Evolutionary conservation across 345 rosid genomes (phyloP), one percentile per base, ranked within the genome.

Genomic region (Capsella bursapastoris): DNA sequence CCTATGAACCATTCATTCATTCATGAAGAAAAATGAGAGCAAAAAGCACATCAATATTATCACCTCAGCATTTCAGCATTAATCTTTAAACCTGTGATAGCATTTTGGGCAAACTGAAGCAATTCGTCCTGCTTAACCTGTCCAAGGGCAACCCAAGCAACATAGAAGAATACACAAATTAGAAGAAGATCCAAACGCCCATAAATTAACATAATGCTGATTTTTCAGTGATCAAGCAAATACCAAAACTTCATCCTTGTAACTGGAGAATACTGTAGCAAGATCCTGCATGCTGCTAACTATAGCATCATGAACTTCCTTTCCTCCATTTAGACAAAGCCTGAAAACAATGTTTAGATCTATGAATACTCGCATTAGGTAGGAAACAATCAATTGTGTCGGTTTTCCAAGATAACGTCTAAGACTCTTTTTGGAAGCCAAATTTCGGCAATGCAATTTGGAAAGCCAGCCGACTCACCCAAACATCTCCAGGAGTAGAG

Each of bases 171-270:
- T 25, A 8, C 52, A 45, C 7, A 69, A 29, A 18, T 64, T 58
- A 75, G 66, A 79, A 34, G 31, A 59, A 25, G 31, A 77, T 74
- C 62, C 70, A 56, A 72, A 63, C 62, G 11, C 60, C 72, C 43
- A 51, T 22, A 29, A 40, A 31, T 18, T 9, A 64, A 35, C 41
- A 41, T 29, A 50, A 47, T 45, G 45, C 49, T 60, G 22, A 44
- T 3, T 9, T 55, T 59, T 62, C 44, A 68, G 38, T 64, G 52
- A 60, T 57, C 44, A 41, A 59, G 82, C 60, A 28, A 71, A 81
- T 88, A 95, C 98, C 97, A 94, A 67, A 49, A 94, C 98, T 91
- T 94, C 98, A 82, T 91, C 98, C 73, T 85, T 84, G 80, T 91
- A 94, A 77, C 85, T 80, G 11, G 93, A 82, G 71, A 94, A 86